Evolutionary conservation across 345 rosid genomes (phyloP), one percentile per base, ranked within the genome.

Genomic region (Eucalyptus albens): DNA sequence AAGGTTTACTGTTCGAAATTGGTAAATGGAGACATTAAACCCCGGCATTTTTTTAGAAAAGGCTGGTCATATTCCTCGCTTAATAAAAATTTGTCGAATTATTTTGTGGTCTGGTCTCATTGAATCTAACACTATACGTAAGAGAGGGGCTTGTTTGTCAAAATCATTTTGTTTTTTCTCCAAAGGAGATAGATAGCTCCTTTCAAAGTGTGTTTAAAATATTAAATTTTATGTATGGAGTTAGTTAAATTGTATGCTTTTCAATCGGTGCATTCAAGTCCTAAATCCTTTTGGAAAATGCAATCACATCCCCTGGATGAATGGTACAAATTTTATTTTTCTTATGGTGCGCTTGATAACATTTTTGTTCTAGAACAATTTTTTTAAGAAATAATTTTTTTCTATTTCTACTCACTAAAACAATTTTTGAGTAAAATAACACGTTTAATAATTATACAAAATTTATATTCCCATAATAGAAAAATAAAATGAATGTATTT

Each of bases 361-460:
- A 33, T 15, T 10, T 10, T 0, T 72, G 2, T 53, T 53, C 0
- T 1, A 0, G 10, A 53, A 53, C 5, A 53, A 53, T 53, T 53
- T 21, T 53, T 53, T 53, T 8, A 19, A 21, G 8, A 53, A 53
- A 19, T 21, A 19, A 8, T 21, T 53, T 0, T 53, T 53, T 53
- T 53, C 26, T 53, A 53, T 53, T 53, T 53, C 11, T 21, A 53
- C 5, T 53, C 10, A 53, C 4, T 53, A 8, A 53, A 19, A 21
- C 1, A 0, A 1, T 53, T 53, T 53, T 0, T 19, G 11, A 53
- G 11, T 21, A 53, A 53, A 53, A 53, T 19, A 19, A 21, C 11
- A 21, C 2, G 2, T 53, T 53, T 53, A 53, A 8, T 53, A 53
- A 21, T 0, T 21, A 0, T 53, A 53, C 1, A 53, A 21, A 53